phyloP scores from a whole-genome alignment of 108 stramenopile species.

The Pseudonitzschia multistriata region DNA sequence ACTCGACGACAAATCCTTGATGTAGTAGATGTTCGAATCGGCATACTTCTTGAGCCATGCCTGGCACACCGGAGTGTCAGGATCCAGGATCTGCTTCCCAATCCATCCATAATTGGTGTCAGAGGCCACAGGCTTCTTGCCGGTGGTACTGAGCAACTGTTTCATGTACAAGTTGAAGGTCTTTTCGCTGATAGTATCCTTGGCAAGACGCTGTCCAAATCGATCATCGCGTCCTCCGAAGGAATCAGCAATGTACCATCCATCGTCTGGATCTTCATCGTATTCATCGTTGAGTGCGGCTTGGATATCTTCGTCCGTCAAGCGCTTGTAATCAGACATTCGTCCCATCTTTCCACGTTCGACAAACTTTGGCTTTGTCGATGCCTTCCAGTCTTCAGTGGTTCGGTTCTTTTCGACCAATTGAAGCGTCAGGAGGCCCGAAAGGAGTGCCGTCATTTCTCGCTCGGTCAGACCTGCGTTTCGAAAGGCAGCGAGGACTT shows the following conservation, averaged over 20 bases:
- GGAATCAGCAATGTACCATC: slow-evolving; percentile 86
- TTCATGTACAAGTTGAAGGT: slow-evolving; percentile 67
- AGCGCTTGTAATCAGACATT: slow-evolving; percentile 76
- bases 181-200: slow-evolving; percentile 50
- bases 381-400: slow-evolving; percentile 72
- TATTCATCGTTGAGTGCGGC: slow-evolving; percentile 48
- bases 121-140: slow-evolving; percentile 4
- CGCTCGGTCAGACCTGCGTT: slow-evolving; percentile 78
- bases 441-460: slow-evolving; percentile 84
- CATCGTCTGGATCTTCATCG: slow-evolving; percentile 77
- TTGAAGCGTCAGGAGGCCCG: slow-evolving; percentile 68
- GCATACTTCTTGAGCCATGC: slow-evolving; percentile 82
- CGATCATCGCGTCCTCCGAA: slow-evolving; percentile 78
- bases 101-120: slow-evolving; percentile 47
- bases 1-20: slow-evolving; percentile 74
- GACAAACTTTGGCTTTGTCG: slow-evolving; percentile 70
- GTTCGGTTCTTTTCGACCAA: slow-evolving; percentile 65
- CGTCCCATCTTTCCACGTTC: slow-evolving; percentile 85
- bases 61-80: slow-evolving; percentile 57
- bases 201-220: slow-evolving; percentile 63
- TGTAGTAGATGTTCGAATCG: slow-evolving; percentile 59
- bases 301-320: slow-evolving; percentile 81
- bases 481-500: slow-evolving; percentile 55
- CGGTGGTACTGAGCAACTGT: slow-evolving; percentile 20
- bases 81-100: slow-evolving; percentile 33